Evolutionary conservation across 345 rosid species (phyloP).

Genomic region (Hibiscus tridactylites): DNA sequence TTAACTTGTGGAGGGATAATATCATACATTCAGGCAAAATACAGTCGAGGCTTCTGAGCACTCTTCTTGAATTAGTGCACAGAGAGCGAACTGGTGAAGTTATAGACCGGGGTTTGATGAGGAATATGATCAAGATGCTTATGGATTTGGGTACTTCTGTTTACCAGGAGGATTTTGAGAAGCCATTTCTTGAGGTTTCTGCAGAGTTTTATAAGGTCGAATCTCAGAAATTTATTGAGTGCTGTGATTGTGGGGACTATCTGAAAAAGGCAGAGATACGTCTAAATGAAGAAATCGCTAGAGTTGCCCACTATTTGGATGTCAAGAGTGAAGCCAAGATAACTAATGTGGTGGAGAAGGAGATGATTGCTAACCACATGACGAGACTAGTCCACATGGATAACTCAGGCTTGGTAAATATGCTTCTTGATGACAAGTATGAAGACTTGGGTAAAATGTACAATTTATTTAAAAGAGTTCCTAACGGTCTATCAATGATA

Average conservation of each 20-base stretch:
- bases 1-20: slow-evolving; percentile 86
- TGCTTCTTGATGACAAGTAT: slow-evolving; percentile 88
- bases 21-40: slow-evolving; percentile 69
- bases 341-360: slow-evolving; percentile 92
- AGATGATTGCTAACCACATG: slow-evolving; percentile 99
- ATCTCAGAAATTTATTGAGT: slow-evolving; percentile 84
- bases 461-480: slow-evolving; percentile 74
- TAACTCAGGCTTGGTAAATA: slow-evolving; percentile 86
- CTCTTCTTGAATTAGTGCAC: slow-evolving; percentile 75
- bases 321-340: slow-evolving; percentile 81
- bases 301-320: slow-evolving; percentile 92
- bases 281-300: slow-evolving; percentile 85
- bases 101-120: slow-evolving; percentile 88
- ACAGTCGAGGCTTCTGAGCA: slow-evolving; percentile 59
- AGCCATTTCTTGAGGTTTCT: slow-evolving; percentile 81
- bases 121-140: slow-evolving; percentile 87
- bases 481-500: slow-evolving; percentile 66
- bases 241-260: slow-evolving; percentile 93
- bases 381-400: slow-evolving; percentile 93
- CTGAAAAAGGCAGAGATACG: slow-evolving; percentile 90
- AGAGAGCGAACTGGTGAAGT: slow-evolving; percentile 88
- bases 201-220: slow-evolving; percentile 88
- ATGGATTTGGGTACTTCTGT: slow-evolving; percentile 93
- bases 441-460: slow-evolving; percentile 93
- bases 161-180: slow-evolving; percentile 96